Evolutionary conservation across 176 grass and related monocot species (phyloP).

Genomic region (Rhynchospora pubera): DNA sequence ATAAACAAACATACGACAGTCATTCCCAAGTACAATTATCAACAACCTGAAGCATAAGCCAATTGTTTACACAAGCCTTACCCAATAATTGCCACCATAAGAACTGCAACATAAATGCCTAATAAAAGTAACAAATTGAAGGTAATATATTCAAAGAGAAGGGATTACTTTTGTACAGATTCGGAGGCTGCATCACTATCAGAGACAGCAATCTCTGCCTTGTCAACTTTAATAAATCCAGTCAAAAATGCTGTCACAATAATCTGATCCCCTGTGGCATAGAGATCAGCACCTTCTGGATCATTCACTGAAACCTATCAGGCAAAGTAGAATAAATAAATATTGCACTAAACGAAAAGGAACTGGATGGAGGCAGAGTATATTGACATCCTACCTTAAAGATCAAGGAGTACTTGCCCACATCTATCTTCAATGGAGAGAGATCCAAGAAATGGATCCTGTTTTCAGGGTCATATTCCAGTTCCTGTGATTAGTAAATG

Average conservation of each 20-base stretch:
- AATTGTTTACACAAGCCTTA: neutral
- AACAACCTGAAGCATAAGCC: neutral
- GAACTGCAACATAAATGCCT: neutral
- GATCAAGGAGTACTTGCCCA: constrained; percentile 77
- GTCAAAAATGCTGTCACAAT: constrained; percentile 44
- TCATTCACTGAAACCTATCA: constrained; percentile 65
- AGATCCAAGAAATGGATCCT: constrained; percentile 88
- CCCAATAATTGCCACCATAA: neutral
- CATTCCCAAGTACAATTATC: neutral
- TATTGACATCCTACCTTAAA: constrained; percentile 63
- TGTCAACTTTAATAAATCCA: constrained; percentile 68
- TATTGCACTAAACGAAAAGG: constrained; percentile 4
- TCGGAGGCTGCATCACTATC: constrained; percentile 64
- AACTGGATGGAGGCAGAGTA: constrained; percentile 5
- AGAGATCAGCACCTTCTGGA: constrained; percentile 45
- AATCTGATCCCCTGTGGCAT: constrained; percentile 64
- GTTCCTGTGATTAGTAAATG: constrained; percentile 51
- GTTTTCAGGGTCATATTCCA: constrained; percentile 62
- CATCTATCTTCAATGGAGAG: constrained; percentile 70
- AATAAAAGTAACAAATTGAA: neutral
- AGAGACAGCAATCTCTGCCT: constrained; percentile 72
- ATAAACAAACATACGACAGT: neutral
- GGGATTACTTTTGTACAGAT: constrained; percentile 69
- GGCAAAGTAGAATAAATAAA: neutral
- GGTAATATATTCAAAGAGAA: neutral